phyloP scores from a whole-genome alignment of 768 basidiomycete genomes.

The Panaeolus papilionaceus region DNA sequence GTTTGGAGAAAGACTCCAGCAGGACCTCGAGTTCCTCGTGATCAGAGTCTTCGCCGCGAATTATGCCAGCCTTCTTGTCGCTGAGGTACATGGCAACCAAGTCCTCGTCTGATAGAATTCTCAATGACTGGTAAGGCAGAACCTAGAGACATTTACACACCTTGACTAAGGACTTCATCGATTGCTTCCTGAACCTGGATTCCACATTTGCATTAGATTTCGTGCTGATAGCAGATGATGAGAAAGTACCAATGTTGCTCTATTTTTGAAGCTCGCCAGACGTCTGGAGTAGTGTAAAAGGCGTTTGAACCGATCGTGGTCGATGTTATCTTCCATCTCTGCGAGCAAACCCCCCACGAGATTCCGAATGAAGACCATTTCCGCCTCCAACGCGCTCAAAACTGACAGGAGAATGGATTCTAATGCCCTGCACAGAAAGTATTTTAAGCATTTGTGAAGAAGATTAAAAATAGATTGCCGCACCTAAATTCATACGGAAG shows the following conservation, averaged over 20 bases:
- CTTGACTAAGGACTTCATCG: slow-evolving; percentile 91
- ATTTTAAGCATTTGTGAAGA: slow-evolving; percentile 21
- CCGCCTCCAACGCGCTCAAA: slow-evolving; percentile 91
- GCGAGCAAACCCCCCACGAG: slow-evolving; percentile 90
- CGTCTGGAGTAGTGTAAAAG: slow-evolving; percentile 92
- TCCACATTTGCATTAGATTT: not conserved
- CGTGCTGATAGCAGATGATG: slow-evolving; percentile 2
- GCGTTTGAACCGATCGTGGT: slow-evolving; percentile 92
- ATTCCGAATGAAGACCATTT: slow-evolving; percentile 93
- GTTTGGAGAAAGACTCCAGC: slow-evolving; percentile 94
- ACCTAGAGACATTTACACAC: slow-evolving; percentile 42
- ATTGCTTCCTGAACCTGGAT: slow-evolving; percentile 85
- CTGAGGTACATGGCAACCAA: slow-evolving; percentile 94
- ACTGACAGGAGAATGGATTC: slow-evolving; percentile 94
- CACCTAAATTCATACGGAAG: slow-evolving; percentile 91
- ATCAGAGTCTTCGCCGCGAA: slow-evolving; percentile 74
- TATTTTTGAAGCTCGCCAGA: slow-evolving; percentile 87
- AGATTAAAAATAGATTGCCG: slow-evolving; percentile 23
- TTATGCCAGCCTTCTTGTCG: slow-evolving; percentile 71
- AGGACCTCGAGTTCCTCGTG: slow-evolving; percentile 94
- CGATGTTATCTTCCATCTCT: slow-evolving; percentile 94
- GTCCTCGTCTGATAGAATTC: slow-evolving; percentile 78
- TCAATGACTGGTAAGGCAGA: slow-evolving; percentile 6
- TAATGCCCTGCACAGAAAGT: slow-evolving; percentile 67
- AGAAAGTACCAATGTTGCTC: slow-evolving; percentile 75